Evolutionary conservation across 208 protist species (phyloP), one percentile per base, ranked within the genome.

Genomic region (Lotmaria passim): DNA sequence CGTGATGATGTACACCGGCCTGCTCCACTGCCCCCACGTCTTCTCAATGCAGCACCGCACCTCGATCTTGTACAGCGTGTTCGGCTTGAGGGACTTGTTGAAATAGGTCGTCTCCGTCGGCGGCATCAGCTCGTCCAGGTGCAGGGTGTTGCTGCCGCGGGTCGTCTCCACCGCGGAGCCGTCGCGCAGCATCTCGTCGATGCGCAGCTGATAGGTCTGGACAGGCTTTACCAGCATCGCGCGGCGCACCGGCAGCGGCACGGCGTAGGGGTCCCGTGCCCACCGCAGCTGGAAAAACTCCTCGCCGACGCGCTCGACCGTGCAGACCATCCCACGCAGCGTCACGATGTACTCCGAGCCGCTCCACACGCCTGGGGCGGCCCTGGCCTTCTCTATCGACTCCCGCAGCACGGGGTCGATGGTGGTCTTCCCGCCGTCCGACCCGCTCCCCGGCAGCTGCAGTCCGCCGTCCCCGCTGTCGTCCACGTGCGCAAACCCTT

Each of bases 1-100:
- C 38, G 93, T 97, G 59, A 94, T 77, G 7, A 94, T 60, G 78
- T 91, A 89, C 30, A 93, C 65, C 17, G 77, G 75, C 41, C 70
- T 60, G 62, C 87, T 95, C 91, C 93, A 97, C 36, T 73, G 85
- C n/a, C 93, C 90, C 91, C 93, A 96, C 33, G 82, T 75, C 68
- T 88, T 85, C 61, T 93, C 85, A 14, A 91, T 83, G 73, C 89
- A 91, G 63, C 80, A 90, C 11, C 93, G 89, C 36, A 96, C 84
- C 51, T 87, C 75, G 4, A 96, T 84, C 33, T 81, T 81, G 76
- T 95, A 97, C 8, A 93, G 69, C 31, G 80, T 82, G 74, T 92
- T 89, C 21, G 91, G 90, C 55, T 78, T 57, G 52, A 95, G 71
- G 11, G 75, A 55, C 46, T 82, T 76, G 39, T 79, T 86, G 39